These are phyloP conservation scores for Bimuria novae-zelandiae DNA, from an alignment of 2,329 filamentous ascomycete species.

Conservation along the genomic window DNA sequence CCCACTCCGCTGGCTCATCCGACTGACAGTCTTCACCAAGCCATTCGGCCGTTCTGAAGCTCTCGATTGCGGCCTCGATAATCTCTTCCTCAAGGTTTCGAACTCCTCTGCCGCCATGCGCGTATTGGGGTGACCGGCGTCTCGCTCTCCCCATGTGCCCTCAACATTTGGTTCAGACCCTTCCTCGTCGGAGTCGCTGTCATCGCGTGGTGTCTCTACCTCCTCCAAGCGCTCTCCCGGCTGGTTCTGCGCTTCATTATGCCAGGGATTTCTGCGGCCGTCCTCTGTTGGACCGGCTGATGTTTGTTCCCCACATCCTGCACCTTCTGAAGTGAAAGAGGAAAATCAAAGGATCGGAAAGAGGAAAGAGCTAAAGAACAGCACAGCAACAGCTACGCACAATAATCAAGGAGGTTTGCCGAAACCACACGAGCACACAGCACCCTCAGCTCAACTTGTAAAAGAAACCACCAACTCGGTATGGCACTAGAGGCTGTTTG, in stretches of 20 bases:
- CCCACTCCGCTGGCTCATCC: constrained; percentile 37
- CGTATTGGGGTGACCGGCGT: constrained; percentile 59
- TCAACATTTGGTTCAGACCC: constrained; percentile 41
- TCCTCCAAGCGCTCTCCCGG: constrained; percentile 24
- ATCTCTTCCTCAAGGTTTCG: constrained; percentile 60
- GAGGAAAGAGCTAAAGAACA: too few relatives aligned
- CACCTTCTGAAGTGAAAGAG: too few relatives aligned
- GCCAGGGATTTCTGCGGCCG: constrained; percentile 41
- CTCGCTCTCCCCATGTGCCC: constrained; percentile 67
- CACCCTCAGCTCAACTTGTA: too few relatives aligned
- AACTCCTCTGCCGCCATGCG: constrained; percentile 63
- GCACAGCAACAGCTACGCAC: too few relatives aligned
- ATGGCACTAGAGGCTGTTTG: too few relatives aligned
- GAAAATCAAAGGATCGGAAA: too few relatives aligned
- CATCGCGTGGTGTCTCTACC: constrained; percentile 8
- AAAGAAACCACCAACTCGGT: too few relatives aligned
- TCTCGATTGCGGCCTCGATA: constrained; percentile 50
- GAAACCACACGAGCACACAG: too few relatives aligned
- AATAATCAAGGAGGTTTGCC: too few relatives aligned
- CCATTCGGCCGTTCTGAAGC: constrained; percentile 27
- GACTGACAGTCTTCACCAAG: constrained; percentile 31
- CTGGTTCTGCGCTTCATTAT: constrained; percentile 34
- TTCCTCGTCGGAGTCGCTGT: constrained; percentile 28
- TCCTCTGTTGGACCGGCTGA: constrained; percentile 17
- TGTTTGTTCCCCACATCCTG: constrained; percentile 13